A percentile compares a stretch with the other conserved stretches of the same genome.
These are phyloP conservation scores for Cytospora piceae DNA, from an alignment of 2,329 filamentous ascomycete species.

Conservation along the genomic window DNA sequence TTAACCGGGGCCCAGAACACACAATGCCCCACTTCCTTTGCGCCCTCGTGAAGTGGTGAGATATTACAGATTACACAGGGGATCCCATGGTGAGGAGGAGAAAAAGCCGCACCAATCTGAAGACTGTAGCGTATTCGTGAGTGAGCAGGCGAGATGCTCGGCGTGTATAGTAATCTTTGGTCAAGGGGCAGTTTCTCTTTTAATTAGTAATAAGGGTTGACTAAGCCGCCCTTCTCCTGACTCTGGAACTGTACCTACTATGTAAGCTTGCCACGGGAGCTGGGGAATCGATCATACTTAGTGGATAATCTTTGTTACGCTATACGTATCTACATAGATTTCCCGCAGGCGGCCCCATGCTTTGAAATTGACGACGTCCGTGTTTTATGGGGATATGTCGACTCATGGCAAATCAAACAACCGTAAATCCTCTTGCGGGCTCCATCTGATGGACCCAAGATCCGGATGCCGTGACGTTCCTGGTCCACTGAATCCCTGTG, in stretches of 20 bases:
- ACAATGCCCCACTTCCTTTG: neutral
- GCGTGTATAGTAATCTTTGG: neutral
- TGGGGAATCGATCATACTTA: neutral
- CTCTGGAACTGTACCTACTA: neutral
- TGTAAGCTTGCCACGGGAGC: neutral
- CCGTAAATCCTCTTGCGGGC: neutral
- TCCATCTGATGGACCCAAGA: neutral
- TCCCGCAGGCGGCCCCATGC: neutral
- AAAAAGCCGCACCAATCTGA: too few relatives aligned
- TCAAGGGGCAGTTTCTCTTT: neutral
- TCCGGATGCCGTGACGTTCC: neutral
- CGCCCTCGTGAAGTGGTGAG: neutral
- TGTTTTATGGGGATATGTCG: neutral
- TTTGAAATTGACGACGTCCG: neutral
- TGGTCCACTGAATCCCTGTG: neutral
- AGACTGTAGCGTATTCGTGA: too few relatives aligned
- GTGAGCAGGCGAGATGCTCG: too few relatives aligned
- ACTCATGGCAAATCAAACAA: neutral
- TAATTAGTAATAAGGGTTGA: neutral
- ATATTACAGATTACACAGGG: too few relatives aligned
- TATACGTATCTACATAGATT: neutral
- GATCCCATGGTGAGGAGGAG: neutral
- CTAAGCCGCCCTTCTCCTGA: neutral
- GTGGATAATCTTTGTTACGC: neutral
- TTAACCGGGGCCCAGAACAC: neutral